Conservation (phyloP, 1,284 basidiomycete genomes). For the Hortiboletus rubellus region DNA sequence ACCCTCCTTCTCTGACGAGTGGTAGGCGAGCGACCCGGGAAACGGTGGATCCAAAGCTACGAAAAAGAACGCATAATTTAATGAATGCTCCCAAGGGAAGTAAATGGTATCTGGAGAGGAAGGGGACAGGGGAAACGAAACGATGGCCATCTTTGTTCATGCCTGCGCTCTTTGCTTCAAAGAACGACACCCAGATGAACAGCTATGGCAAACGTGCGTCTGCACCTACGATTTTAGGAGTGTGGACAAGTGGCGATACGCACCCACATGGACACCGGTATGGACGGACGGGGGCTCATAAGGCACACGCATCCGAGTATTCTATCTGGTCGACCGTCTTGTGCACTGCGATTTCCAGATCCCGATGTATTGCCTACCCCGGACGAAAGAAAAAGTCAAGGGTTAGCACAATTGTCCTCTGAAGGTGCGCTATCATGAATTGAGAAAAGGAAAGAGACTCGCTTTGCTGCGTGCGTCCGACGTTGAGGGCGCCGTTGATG, state of each 20-base stretch:
- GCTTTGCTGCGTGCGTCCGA: conserved; percentile 1
- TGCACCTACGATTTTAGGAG: neutral
- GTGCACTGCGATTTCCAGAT: conserved; percentile 17
- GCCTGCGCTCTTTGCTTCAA: neutral
- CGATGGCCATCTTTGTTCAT: no score
- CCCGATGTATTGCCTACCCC: neutral
- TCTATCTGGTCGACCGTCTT: conserved; percentile 6
- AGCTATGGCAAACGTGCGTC: neutral
- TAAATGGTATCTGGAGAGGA: neutral
- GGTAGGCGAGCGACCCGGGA: neutral
- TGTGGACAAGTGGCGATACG: neutral
- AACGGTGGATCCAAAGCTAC: neutral
- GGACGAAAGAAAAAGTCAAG: neutral
- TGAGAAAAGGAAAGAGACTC: neutral
- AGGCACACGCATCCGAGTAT: neutral
- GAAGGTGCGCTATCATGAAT: neutral
- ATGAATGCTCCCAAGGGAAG: neutral
- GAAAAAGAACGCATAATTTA: neutral
- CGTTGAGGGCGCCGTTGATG: neutral
- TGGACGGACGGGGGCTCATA: neutral
- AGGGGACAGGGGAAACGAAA: neutral
- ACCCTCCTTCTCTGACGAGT: neutral
- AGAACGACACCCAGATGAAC: neutral
- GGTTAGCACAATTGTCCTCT: neutral
- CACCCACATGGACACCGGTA: neutral